A percentile compares a stretch with the other conserved stretches of the same genome.
phyloP scores from a whole-genome alignment of 208 protist species.

The Acanthamoeba lugdunensis region DNA sequence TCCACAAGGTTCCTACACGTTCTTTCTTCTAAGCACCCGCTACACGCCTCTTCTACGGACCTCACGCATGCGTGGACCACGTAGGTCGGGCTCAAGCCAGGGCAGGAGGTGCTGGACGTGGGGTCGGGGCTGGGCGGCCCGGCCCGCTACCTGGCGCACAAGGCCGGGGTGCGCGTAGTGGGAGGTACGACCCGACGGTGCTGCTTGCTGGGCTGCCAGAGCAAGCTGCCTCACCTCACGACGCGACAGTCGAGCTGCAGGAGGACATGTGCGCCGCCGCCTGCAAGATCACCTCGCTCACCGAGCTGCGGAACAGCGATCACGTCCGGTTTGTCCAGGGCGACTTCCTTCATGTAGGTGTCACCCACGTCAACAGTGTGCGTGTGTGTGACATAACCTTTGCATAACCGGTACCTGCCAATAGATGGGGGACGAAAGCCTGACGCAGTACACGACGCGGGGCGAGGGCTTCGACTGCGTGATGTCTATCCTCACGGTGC shows the following conservation, averaged over 20 bases:
- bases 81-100: background rate
- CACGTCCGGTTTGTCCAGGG: background rate
- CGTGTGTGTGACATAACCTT: no score
- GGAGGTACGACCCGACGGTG: background rate
- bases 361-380: no score
- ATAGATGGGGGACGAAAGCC: background rate
- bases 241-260: background rate
- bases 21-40: no score
- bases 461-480: background rate
- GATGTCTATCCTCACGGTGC: background rate
- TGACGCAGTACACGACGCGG: background rate
- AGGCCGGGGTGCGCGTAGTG: background rate
- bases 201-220: no score
- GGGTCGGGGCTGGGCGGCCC: background rate
- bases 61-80: no score
- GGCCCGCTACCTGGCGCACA: background rate
- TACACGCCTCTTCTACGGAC: no score
- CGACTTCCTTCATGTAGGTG: slow-evolving; percentile 5
- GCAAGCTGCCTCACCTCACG: no score
- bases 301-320: background rate
- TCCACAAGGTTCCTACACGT: background rate
- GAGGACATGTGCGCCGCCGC: background rate
- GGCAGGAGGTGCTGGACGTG: background rate
- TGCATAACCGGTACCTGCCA: no score
- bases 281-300: background rate